Evolutionary conservation across 768 basidiomycete species (phyloP).

Genomic region (Leccinum aurantiacum): DNA sequence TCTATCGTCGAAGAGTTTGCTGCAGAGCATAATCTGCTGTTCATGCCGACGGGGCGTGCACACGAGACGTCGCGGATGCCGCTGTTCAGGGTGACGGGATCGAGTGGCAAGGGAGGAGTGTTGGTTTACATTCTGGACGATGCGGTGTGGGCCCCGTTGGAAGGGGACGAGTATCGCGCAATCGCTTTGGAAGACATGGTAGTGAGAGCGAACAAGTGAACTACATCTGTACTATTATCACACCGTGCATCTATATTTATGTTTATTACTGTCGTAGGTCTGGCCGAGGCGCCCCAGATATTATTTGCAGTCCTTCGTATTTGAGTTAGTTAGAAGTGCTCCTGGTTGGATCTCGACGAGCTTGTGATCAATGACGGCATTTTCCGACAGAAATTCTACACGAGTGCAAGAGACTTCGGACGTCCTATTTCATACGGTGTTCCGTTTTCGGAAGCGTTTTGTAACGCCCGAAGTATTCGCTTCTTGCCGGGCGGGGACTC

Average conservation of each 20-base stretch:
- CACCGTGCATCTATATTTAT: not conserved
- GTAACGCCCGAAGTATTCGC: no score
- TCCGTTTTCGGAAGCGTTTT: no score
- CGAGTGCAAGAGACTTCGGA: no score
- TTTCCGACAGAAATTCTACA: no score
- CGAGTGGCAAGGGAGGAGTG: constrained; percentile 84
- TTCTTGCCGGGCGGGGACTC: no score
- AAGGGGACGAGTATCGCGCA: constrained; percentile 66
- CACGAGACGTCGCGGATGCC: constrained; percentile 89
- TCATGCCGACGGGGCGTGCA: constrained; percentile 83
- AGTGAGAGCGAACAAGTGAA: constrained; percentile 46
- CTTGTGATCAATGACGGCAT: no score
- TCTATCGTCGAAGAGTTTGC: constrained; percentile 91
- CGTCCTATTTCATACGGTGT: no score
- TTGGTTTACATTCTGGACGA: constrained; percentile 90
- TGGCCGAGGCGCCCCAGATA: no score
- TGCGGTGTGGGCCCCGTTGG: constrained; percentile 83
- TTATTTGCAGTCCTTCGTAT: no score
- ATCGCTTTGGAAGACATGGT: constrained; percentile 91
- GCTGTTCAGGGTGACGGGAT: constrained; percentile 78
- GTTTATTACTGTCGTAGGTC: not conserved
- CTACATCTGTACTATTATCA: not conserved
- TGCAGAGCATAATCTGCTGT: constrained; percentile 80
- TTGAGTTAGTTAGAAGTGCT: no score
- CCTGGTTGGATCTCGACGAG: no score